Conservation (phyloP, 768 basidiomycete species). For the Lactarius sp. region DNA sequence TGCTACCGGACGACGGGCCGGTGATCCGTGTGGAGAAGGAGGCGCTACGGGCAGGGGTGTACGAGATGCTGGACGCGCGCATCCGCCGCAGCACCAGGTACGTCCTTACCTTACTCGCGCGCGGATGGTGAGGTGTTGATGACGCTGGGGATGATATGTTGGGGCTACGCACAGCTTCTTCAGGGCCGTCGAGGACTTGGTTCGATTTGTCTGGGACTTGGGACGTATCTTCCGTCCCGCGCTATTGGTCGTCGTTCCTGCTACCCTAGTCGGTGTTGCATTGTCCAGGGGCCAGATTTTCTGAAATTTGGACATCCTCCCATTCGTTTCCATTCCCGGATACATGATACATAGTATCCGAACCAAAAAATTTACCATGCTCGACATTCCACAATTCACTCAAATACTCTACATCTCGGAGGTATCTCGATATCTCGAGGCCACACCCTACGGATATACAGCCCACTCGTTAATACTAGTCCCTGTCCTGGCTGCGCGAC, state of each 20-base stretch:
- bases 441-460: no score
- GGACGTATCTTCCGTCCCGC: conserved; percentile 7
- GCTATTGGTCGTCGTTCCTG: conserved; percentile 1
- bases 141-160: not conserved
- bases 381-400: not conserved
- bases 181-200: not conserved
- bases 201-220: conserved; percentile 1
- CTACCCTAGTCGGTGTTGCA: not conserved
- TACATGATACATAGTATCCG: not conserved
- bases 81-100: conserved; percentile 8
- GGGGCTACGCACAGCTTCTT: not conserved
- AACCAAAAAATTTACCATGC: not conserved
- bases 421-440: no score
- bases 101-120: not conserved
- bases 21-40: conserved; percentile 29
- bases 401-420: not conserved
- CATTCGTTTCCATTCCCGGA: not conserved
- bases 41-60: conserved; percentile 28
- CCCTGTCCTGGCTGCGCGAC: no score
- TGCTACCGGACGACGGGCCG: conserved; percentile 32
- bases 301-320: not conserved
- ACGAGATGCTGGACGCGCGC: conserved; percentile 26
- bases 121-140: not conserved
- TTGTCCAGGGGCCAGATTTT: not conserved
- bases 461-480: no score